Evolutionary conservation across 805 yeast genomes (phyloP).

Genomic region (Torulaspora gathmanii): DNA sequence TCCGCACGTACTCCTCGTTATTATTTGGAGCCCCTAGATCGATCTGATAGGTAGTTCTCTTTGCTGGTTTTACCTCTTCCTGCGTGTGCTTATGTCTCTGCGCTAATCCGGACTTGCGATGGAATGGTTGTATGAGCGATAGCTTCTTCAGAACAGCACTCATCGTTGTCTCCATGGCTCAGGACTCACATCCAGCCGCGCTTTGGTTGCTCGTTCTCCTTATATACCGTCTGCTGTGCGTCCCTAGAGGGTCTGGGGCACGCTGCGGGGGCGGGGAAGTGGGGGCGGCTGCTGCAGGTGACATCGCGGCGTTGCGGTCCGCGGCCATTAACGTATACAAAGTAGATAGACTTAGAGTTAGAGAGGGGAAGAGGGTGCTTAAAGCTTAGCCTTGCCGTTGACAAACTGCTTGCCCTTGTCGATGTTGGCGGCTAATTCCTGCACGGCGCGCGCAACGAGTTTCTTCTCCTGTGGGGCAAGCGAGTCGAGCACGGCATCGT

Average conservation of each 20-base stretch:
- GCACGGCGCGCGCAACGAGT: slow-evolving; percentile 49
- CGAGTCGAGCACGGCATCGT: slow-evolving; percentile 45
- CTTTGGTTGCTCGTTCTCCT: neutral
- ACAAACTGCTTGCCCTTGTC: slow-evolving; percentile 54
- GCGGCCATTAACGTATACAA: neutral
- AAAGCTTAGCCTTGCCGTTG: slow-evolving; percentile 24
- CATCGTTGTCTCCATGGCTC: slow-evolving; percentile 1
- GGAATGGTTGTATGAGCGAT: slow-evolving; percentile 3
- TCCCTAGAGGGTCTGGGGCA: neutral
- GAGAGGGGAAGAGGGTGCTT: neutral
- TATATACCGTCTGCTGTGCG: neutral
- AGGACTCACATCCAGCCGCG: neutral
- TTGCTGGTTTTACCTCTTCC: neutral
- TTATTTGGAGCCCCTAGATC: slow-evolving; percentile 12
- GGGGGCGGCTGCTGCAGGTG: neutral
- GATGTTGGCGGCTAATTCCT: slow-evolving; percentile 51
- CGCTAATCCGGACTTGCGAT: neutral
- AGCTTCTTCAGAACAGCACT: slow-evolving; percentile 7
- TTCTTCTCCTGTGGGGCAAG: slow-evolving; percentile 47
- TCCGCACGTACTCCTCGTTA: slow-evolving; percentile 7
- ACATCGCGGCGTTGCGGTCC: neutral
- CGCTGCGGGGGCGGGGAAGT: slow-evolving; percentile 2
- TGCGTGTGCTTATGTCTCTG: neutral
- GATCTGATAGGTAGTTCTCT: neutral
- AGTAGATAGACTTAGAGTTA: no score